Conservation (phyloP, 179 eudicot species). For the Beta corolliflora region DNA sequence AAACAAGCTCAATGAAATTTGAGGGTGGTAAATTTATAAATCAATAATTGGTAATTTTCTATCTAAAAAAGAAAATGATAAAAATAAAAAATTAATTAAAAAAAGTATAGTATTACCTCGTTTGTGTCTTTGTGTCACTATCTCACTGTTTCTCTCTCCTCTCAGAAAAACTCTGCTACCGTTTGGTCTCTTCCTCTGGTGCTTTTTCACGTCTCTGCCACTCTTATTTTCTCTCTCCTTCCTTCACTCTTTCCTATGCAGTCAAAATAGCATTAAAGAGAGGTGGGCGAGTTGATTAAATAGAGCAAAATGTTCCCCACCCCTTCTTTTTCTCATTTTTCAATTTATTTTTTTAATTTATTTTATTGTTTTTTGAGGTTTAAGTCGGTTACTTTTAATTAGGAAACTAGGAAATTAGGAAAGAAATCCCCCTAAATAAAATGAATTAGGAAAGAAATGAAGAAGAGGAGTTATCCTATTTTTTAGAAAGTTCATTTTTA, state of each 20-base stretch:
- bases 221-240: background rate
- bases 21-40: slow-evolving; percentile 1
- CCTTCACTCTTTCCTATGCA: slow-evolving; percentile 34
- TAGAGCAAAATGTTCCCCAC: background rate
- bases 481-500: too few relatives aligned
- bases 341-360: too few relatives aligned
- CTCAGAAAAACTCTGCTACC: too few relatives aligned
- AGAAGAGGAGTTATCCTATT: too few relatives aligned
- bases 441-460: too few relatives aligned
- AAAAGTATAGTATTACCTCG: background rate
- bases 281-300: slow-evolving; percentile 26
- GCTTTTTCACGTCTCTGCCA: too few relatives aligned
- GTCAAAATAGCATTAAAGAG: slow-evolving; percentile 44
- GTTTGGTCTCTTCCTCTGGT: too few relatives aligned
- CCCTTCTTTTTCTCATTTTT: background rate
- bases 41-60: background rate
- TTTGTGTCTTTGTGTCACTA: background rate
- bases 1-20: background rate
- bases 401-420: too few relatives aligned
- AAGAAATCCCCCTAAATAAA: too few relatives aligned
- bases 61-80: background rate
- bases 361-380: too few relatives aligned
- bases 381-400: background rate
- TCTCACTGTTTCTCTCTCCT: slow-evolving; percentile 19
- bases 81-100: background rate